Base-by-base conservation (phyloP, 2,329 filamentous ascomycete genomes). In the Uncinocarpus reesii region DNA sequence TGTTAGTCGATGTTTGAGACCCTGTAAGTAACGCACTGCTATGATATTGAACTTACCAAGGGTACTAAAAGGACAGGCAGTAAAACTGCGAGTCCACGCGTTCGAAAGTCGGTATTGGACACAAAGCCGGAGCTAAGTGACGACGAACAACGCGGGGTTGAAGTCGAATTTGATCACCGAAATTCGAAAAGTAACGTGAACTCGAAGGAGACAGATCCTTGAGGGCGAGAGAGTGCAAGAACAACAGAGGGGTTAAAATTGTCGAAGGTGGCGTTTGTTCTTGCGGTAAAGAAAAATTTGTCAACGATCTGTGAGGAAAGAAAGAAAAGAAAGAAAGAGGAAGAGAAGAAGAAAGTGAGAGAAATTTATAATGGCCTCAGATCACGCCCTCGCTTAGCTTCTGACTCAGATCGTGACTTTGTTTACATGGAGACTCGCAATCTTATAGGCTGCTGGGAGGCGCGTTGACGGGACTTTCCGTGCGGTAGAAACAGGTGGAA, bases 321-420 rank as follows among this genome's bases (percentile, higher is more conserved):
- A 21, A 41, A n/a, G 42, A 15, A 35, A 16, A 36, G 3, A 20
- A 8, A 35, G 18, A 29, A 23, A 21, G 38, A 28, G 32, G n/a
- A 35, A 35, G 16, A 18, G 36, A 48, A 29, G 13, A 32, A 48
- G 24, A 13, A 16, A 43, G 7, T 7, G 23, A 20, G 8, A 31
- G n/a, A 23, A 1, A 15, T 43, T 41, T 44, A 44, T 47, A 41
- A 20, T 47, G 37, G 36, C 35, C 35, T 47, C 36, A 40, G 44
- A 38, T 40, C 45, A 34, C 35, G 35, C 24, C 7, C 36, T 32
- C 45, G 37, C 45, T 47, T 32, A 41, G 35, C 24, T 7, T 35
- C 32, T 35, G 32, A 35, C 32, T 43, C 11, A 28, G 24, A 26
- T 26, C 7, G 16, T 29, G 28, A 42, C 13, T 18, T 21, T 29